Conservation (phyloP, 2,329 filamentous ascomycete species). For the Fusarium begoniae region DNA sequence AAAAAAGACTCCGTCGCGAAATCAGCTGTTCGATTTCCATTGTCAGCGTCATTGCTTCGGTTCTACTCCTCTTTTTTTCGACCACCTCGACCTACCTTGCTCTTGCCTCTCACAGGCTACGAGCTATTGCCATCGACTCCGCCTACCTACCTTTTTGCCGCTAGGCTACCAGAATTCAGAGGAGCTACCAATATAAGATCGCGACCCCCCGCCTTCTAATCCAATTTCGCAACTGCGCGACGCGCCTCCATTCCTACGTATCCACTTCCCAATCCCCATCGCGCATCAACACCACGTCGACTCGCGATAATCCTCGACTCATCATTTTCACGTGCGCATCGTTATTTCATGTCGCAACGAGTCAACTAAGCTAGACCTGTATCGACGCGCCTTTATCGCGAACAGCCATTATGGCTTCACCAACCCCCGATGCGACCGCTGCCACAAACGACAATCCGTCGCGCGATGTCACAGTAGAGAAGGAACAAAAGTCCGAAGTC, state of each 20-base stretch:
- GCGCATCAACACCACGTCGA: conserved; percentile 24
- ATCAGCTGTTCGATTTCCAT: conserved; percentile 6
- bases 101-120: conserved; percentile 26
- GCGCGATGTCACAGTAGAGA: conserved; percentile 41
- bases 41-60: conserved; percentile 32
- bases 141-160: conserved; percentile 9
- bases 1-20: conserved; percentile 6
- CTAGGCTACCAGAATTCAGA: conserved; percentile 30
- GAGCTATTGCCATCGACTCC: conserved; percentile 34
- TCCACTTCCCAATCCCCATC: conserved; percentile 25
- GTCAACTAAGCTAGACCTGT: conserved; percentile 42
- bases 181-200: conserved; percentile 27
- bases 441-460: conserved; percentile 58
- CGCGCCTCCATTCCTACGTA: conserved; percentile 35
- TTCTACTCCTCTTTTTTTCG: conserved; percentile 22
- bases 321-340: conserved; percentile 14
- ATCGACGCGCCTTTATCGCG: conserved; percentile 47
- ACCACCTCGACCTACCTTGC: conserved; percentile 14
- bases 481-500: conserved; percentile 46
- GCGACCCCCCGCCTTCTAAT: conserved; percentile 26
- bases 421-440: conserved; percentile 52
- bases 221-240: conserved; percentile 29
- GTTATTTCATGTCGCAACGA: conserved; percentile 51
- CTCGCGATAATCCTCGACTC: not conserved
- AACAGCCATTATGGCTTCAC: conserved; percentile 65